These are phyloP conservation scores for Capsella rubella DNA, from an alignment of 441 rosid species.

Conservation along the genomic window DNA sequence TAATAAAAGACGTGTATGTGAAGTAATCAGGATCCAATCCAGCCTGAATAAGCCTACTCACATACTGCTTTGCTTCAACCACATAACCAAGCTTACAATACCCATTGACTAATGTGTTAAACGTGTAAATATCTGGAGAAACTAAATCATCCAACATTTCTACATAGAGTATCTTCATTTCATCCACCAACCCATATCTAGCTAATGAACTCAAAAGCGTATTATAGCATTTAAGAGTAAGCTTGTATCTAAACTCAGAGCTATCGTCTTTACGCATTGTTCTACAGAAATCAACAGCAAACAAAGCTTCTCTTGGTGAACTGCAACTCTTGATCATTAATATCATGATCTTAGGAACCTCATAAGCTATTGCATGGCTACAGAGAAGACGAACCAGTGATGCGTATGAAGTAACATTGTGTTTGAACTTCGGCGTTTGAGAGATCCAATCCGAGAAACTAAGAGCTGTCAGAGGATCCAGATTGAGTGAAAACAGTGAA, in stretches of 20 bases:
- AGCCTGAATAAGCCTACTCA: background rate
- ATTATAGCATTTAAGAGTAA: constrained; percentile 56
- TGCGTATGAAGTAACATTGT: background rate
- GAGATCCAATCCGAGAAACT: background rate
- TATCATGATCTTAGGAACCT: background rate
- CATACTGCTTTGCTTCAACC: constrained; percentile 52
- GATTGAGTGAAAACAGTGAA: background rate
- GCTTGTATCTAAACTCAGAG: constrained; percentile 46
- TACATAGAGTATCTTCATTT: constrained; percentile 53
- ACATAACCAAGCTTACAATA: constrained; percentile 69
- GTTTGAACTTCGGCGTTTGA: background rate
- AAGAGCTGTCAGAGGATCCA: constrained; percentile 4
- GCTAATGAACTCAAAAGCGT: constrained; percentile 52
- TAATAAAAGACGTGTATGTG: background rate
- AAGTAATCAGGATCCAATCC: background rate
- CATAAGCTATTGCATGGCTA: background rate
- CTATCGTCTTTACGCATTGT: constrained; percentile 40
- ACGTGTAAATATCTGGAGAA: constrained; percentile 54
- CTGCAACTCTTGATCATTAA: background rate
- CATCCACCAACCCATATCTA: constrained; percentile 55
- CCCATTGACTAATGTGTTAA: constrained; percentile 60
- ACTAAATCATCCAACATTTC: constrained; percentile 50
- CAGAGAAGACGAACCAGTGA: background rate
- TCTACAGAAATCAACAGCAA: constrained; percentile 47
- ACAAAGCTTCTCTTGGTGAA: constrained; percentile 9